phyloP scores from a whole-genome alignment of 306 rosid genomes.

The Prunus mira region DNA sequence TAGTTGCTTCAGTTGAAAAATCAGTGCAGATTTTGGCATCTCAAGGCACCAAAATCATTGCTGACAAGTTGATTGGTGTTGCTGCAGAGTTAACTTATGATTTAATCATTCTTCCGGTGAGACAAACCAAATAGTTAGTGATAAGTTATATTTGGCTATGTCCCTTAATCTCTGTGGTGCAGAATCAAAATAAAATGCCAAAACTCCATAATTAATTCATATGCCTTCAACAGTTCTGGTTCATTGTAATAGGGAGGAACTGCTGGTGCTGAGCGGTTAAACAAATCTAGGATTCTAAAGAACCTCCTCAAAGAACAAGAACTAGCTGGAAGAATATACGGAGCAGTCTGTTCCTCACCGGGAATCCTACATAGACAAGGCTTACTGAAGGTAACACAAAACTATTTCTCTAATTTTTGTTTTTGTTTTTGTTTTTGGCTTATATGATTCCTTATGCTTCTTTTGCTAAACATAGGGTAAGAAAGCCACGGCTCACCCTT shows the following conservation, averaged over 20 bases:
- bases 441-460: slow-evolving; percentile 11
- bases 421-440: slow-evolving; percentile 6
- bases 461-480: slow-evolving; percentile 51
- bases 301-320: slow-evolving; percentile 77
- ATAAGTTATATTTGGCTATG: slow-evolving; percentile 12
- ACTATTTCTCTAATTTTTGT: slow-evolving; percentile 9
- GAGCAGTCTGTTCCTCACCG: slow-evolving; percentile 76
- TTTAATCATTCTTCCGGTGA: slow-evolving; percentile 88
- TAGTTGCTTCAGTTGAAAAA: slow-evolving; percentile 83
- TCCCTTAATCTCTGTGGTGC: neutral
- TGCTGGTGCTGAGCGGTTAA: slow-evolving; percentile 52
- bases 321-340: slow-evolving; percentile 62
- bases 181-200: neutral
- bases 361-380: slow-evolving; percentile 68
- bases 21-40: slow-evolving; percentile 58
- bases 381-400: slow-evolving; percentile 64
- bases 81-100: slow-evolving; percentile 71
- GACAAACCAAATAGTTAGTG: slow-evolving; percentile 16
- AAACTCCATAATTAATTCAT: neutral
- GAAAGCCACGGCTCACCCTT: slow-evolving; percentile 57
- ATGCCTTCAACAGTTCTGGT: slow-evolving; percentile 11
- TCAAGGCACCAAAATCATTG: slow-evolving; percentile 70
- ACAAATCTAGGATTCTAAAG: slow-evolving; percentile 70
- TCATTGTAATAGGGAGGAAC: slow-evolving; percentile 62
- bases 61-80: slow-evolving; percentile 65